Conservation (phyloP, 495 filamentous ascomycete species). For the Penicillium atrosanguineum region DNA sequence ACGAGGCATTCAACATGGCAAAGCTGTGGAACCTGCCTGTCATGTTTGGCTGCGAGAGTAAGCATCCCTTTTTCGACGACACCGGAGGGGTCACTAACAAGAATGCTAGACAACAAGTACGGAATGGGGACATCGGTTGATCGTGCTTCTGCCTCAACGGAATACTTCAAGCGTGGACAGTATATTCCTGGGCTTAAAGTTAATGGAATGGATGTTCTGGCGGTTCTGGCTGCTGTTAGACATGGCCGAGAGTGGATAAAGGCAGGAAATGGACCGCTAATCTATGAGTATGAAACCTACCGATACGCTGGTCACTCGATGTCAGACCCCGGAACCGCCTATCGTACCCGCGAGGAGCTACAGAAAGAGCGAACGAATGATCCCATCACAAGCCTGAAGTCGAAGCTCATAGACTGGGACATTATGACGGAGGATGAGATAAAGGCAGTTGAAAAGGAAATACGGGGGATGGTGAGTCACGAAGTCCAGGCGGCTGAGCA, state of each 20-base stretch:
- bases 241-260: slow-evolving; percentile 77
- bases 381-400: slow-evolving; percentile 86
- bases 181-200: slow-evolving; percentile 95
- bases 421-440: slow-evolving; percentile 83
- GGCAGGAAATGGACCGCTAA: slow-evolving; percentile 75
- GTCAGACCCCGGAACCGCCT: slow-evolving; percentile 92
- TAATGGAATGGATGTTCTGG: slow-evolving; percentile 95
- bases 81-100: not conserved
- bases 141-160: slow-evolving; percentile 80
- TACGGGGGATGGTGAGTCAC: slow-evolving; percentile 68
- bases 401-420: slow-evolving; percentile 86
- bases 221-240: slow-evolving; percentile 80
- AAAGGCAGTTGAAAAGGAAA: slow-evolving; percentile 83
- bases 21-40: slow-evolving; percentile 91
- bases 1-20: slow-evolving; percentile 97
- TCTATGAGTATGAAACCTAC: slow-evolving; percentile 94
- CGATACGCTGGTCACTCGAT: slow-evolving; percentile 94
- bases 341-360: slow-evolving; percentile 91
- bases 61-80: slow-evolving; percentile 22
- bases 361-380: slow-evolving; percentile 83
- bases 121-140: slow-evolving; percentile 93
- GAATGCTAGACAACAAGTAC: slow-evolving; percentile 82
- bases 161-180: slow-evolving; percentile 97
- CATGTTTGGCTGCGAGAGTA: slow-evolving; percentile 92
- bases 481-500: slow-evolving; percentile 81